Evolutionary conservation across 805 yeast genomes (phyloP), one percentile per base, ranked within the genome.

Genomic region (Debaryomyces castellii): DNA sequence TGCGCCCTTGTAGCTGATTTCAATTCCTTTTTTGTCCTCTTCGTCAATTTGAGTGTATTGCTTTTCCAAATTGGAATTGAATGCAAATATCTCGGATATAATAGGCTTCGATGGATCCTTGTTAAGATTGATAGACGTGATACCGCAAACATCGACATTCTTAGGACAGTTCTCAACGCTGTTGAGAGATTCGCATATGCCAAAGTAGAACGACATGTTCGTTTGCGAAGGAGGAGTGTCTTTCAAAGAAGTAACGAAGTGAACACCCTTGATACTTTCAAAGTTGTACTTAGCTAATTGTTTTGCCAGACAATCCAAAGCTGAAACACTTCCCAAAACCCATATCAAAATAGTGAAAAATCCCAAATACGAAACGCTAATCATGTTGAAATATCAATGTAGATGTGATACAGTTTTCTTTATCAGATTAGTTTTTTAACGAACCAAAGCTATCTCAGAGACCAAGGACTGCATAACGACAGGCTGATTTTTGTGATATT

Each of bases 161-260:
- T 69, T 67, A 0, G 90, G 85, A 65, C 97, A 91, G 23, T 73
- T 73, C 8, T 73, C 68, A 7, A 69, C 60, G 27, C 67, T 58
- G 25, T 64, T 60, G n/a, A 75, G 61, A 0, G 78, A 67, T 39
- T 80, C 82, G 67, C 96, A 89, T 7, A 89, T 71, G 41, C 89
- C 85, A 30, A 91, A 51, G 56, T 75, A 81, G 91, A 96, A 88
- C 2, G 79, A 73, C 27, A 74, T 64, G 41, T 69, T 75, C 1
- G 87, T 80, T 25, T 63, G 66, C 10, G 92, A 78, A 1, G 99
- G 98, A 14, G 98, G 98, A 9, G 97, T 88, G 37, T 75, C 77
- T 25, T 63, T 67, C 14, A 71, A 53, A 4, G 55, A 32, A 5
- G 73, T 57, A n/a, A 71, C 65, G 1, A 65, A 43, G 52, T 80